Conservation (phyloP, 257 asterid species). For the Orobanche coerulescens region DNA sequence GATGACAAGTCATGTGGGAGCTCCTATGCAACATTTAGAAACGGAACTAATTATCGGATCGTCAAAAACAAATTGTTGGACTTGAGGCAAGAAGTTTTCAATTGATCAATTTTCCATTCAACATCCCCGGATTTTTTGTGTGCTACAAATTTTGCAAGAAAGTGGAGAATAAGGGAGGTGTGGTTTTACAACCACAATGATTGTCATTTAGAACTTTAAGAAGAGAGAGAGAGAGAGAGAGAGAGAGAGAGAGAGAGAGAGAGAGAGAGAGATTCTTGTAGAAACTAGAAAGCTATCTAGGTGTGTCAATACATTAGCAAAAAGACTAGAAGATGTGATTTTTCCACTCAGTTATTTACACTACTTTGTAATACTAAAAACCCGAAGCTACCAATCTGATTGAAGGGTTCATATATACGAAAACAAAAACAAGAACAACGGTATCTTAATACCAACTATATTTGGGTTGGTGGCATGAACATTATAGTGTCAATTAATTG, state of each 20-base stretch:
- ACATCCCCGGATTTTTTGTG: slow-evolving; percentile 39
- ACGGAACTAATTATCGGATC: slow-evolving; percentile 23
- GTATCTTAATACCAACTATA: too few species aligned
- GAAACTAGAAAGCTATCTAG: slow-evolving; percentile 8
- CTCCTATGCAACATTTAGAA: not conserved
- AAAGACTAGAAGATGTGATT: not conserved
- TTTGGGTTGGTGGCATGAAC: too few species aligned
- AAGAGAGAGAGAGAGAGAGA: too few species aligned
- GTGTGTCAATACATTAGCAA: slow-evolving; percentile 16
- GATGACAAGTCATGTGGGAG: not conserved
- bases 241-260: too few species aligned
- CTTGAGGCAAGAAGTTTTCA: slow-evolving; percentile 51
- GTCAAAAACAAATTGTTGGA: slow-evolving; percentile 66
- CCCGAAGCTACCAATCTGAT: too few species aligned
- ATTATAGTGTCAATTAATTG: too few species aligned
- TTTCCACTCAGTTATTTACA: too few species aligned
- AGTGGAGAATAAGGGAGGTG: not conserved
- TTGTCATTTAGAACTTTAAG: slow-evolving; percentile 7
- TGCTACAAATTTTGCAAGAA: slow-evolving; percentile 18
- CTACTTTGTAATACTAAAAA: too few species aligned
- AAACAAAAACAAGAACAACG: too few species aligned
- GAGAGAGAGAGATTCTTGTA: slow-evolving; percentile 17
- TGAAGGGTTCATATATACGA: too few species aligned
- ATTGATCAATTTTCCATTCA: slow-evolving; percentile 43
- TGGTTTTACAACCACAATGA: slow-evolving; percentile 7